Evolutionary conservation across 2,329 filamentous ascomycete species (phyloP).

Genomic region (Fusarium mangiferae): DNA sequence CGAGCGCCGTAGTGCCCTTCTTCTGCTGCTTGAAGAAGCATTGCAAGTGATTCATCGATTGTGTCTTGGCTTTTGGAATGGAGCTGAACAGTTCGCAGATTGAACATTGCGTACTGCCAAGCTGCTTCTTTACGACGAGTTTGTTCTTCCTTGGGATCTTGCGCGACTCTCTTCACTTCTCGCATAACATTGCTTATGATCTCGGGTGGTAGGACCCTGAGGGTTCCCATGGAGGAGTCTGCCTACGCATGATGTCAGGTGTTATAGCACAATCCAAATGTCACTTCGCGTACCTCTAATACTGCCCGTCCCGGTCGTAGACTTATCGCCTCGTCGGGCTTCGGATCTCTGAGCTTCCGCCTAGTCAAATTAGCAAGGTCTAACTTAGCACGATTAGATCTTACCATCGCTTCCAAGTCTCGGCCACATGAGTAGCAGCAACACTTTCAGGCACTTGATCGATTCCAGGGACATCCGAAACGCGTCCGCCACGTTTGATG

Average conservation of each 20-base stretch:
- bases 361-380: background rate
- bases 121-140: background rate
- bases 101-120: background rate
- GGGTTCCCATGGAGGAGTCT: background rate
- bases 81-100: background rate
- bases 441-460: background rate
- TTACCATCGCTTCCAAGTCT: background rate
- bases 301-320: background rate
- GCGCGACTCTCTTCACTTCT: accelerated
- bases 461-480: background rate
- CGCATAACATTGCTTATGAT: background rate
- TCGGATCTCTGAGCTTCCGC: background rate
- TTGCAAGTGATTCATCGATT: background rate
- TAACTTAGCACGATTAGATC: accelerated
- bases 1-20: background rate
- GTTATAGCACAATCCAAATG: no score
- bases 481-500: accelerated
- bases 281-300: no score
- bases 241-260: no score
- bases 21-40: background rate
- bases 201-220: accelerated
- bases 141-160: accelerated
- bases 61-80: background rate
- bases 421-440: background rate
- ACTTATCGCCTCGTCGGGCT: background rate